Conservation (phyloP, 352 stramenopile species). For the Plasmopara viticola region DNA sequence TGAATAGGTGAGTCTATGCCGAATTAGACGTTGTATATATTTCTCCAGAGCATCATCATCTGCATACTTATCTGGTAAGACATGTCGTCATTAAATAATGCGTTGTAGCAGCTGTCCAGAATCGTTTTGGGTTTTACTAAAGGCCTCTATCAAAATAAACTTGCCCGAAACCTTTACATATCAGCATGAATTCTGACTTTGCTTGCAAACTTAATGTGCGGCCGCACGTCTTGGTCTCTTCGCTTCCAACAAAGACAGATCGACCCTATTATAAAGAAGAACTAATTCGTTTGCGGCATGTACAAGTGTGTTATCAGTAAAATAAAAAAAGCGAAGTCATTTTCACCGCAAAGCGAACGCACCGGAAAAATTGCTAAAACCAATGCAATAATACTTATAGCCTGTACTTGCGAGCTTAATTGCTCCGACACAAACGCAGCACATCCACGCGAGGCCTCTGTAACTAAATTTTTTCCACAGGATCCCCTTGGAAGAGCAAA, state of each 20-base stretch:
- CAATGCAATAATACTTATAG: constrained; percentile 34
- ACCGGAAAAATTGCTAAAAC: constrained; percentile 46
- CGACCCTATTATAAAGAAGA: constrained; percentile 40
- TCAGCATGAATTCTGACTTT: constrained; percentile 46
- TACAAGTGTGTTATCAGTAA: neutral
- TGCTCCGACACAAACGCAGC: constrained; percentile 37
- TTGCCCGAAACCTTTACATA: constrained; percentile 11
- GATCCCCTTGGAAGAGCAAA: constrained; percentile 62
- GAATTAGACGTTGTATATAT: no score
- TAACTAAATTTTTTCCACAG: constrained; percentile 54
- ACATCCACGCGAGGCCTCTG: constrained; percentile 40
- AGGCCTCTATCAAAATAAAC: no score
- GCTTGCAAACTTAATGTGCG: constrained; percentile 43
- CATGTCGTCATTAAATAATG: no score
- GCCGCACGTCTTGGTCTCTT: constrained; percentile 62
- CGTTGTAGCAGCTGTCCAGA: no score
- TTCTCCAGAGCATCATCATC: no score
- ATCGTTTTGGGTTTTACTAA: no score
- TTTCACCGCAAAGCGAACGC: constrained; percentile 3
- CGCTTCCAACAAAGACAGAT: constrained; percentile 70
- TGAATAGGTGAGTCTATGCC: no score
- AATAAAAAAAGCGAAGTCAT: neutral
- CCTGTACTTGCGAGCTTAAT: constrained; percentile 38
- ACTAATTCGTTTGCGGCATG: constrained; percentile 14
- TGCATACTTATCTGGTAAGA: no score